phyloP scores from a whole-genome alignment of 2,329 filamentous ascomycete genomes.

The Calonectria pteridis region DNA sequence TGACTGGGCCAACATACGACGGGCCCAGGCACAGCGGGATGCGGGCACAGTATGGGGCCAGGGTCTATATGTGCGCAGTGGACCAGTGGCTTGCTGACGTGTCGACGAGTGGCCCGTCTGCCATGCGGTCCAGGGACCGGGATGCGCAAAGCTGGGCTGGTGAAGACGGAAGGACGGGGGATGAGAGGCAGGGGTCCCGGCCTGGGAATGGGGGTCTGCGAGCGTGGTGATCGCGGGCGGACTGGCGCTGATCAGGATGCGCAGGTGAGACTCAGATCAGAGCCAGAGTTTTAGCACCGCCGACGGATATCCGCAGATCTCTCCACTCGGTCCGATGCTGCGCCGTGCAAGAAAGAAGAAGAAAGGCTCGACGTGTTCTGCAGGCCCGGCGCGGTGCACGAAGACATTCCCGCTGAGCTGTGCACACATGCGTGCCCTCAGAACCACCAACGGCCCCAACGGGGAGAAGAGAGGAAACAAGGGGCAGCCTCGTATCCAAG shows the following conservation, averaged over 20 bases:
- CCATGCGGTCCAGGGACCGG: not conserved
- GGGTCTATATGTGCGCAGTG: not conserved
- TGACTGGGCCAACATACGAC: conserved; percentile 10
- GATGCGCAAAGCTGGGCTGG: not conserved
- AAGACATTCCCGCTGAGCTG: not conserved
- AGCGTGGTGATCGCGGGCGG: not conserved
- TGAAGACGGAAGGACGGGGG: not conserved
- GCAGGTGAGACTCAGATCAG: not conserved
- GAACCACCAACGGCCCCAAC: not conserved
- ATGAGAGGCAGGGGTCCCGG: not conserved
- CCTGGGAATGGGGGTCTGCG: too few relatives aligned
- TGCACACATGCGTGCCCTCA: not conserved
- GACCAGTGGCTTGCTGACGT: conserved; percentile 22
- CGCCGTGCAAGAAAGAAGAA: too few relatives aligned
- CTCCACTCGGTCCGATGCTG: not conserved
- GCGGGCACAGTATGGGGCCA: not conserved
- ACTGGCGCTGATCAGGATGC: not conserved
- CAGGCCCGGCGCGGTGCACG: not conserved
- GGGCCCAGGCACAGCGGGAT: not conserved
- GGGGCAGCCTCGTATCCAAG: not conserved
- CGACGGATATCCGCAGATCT: not conserved
- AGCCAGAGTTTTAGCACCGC: not conserved
- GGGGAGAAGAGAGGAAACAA: not conserved
- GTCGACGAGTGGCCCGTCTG: conserved; percentile 10
- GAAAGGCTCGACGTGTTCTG: not conserved